Evolutionary conservation across 495 filamentous ascomycete species (phyloP), one percentile per base, ranked within the genome.

Genomic region (Lindgomyces ingoldianus): DNA sequence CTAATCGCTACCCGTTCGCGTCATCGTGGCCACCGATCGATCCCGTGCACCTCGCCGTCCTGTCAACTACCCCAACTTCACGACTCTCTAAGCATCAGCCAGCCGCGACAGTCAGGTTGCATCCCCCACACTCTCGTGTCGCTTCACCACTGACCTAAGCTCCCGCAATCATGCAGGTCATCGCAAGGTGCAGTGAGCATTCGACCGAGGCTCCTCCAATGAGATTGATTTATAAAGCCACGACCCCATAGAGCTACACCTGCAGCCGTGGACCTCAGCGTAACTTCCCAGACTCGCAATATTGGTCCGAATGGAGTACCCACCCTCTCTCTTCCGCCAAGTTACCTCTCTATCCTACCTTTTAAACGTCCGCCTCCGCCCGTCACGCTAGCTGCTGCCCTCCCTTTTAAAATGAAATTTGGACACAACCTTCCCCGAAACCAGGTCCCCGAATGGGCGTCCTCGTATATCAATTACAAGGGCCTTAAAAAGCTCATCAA

Each of bases 361-460:
- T 49, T 36, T 41, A 12, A 41, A 25, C 50, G 60, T 42, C 11
- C 60, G 41, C 19, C 39, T 45, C 21, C 60, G 52, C 51, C 24
- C 25, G 25, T 30, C 16, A 19, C 11, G 25, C 26, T 53, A 27
- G 12, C 51, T 6, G 19, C 4, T 3, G 48, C 18, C 1, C 24
- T 10, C 1, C 3, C 25, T n/a, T n/a, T n/a, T 12, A 65, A 14
- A n/a, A 78, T 78, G 76, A 78, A 74, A 57, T 65, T 63, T 64
- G 68, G 66, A 25, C 72, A 69, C 72, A 91, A 87, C 79, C 83
- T 98, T 53, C 81, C 91, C 12, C 88, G 93, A 42, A 96, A 96
- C 73, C 92, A 96, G 72, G 94, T 98, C 58, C 94, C 94, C 11
- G 94, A 98, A 77, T 98, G 93, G 93, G 89, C 93, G 58, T 77